These are phyloP conservation scores for Epichloe typhina DNA, from an alignment of 2,329 filamentous ascomycete genomes.

Conservation along the genomic window DNA sequence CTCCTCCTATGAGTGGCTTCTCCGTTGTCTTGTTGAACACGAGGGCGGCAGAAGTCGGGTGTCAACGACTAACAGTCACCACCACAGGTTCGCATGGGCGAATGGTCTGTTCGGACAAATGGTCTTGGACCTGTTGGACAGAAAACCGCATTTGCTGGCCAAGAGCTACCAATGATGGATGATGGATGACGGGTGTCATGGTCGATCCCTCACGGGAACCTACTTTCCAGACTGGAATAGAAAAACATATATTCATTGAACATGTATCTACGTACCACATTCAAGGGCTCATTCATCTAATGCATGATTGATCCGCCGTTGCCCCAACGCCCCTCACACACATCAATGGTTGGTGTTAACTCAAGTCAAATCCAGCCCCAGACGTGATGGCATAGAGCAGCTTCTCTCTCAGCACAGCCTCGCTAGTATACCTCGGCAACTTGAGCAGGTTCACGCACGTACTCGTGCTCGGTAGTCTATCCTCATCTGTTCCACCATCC, in stretches of 20 bases:
- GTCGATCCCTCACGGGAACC: too few species aligned
- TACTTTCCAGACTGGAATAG: too few species aligned
- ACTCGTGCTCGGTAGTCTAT: conserved; percentile 82
- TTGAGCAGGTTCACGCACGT: conserved; percentile 95
- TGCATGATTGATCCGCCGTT: background rate
- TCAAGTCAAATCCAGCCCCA: conserved; percentile 84
- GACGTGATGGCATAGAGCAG: conserved; percentile 80
- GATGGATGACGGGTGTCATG: background rate
- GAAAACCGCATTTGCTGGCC: conserved; percentile 53
- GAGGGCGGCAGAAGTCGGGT: too few species aligned
- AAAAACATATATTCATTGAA: too few species aligned
- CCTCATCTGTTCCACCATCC: conserved; percentile 47
- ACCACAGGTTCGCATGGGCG: conserved; percentile 68
- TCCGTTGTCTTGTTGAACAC: background rate
- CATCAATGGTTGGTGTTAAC: conserved; percentile 21
- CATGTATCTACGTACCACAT: background rate
- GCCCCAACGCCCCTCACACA: background rate
- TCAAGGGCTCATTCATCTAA: conserved; percentile 3
- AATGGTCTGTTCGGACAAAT: conserved; percentile 82
- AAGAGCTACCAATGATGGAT: conserved; percentile 31
- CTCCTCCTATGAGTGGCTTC: background rate
- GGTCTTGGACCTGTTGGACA: conserved; percentile 57
- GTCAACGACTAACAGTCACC: too few species aligned
- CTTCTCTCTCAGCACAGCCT: conserved; percentile 58
- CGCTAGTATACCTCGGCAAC: conserved; percentile 65